Base-by-base conservation (phyloP, 2,329 filamentous ascomycete species). In the Gaeumannomyces tritici region DNA sequence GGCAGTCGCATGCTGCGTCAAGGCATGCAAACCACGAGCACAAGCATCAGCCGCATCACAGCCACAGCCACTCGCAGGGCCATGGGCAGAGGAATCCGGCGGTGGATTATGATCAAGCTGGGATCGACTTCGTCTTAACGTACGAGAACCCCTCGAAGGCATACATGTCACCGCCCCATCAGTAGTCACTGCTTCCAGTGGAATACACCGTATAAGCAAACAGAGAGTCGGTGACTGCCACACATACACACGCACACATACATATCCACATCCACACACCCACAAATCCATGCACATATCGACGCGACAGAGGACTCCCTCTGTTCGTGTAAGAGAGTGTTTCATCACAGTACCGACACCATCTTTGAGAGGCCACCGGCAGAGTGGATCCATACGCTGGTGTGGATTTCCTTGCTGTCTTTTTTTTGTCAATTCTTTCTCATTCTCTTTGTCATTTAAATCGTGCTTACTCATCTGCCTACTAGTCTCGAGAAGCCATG, bases 71-170 rank as follows among this genome's bases (percentile, higher is more conserved):
- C 27, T 61, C 54, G 24, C 65, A 64, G 24, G 60, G 62, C 33
- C 66, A 68, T 33, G 61, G 64, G 63, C 64, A 68, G 73, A 71
- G 74, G 55, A 70, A 73, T 61, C 66, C 70, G 13, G 75, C 77
- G 57, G 73, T 89, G 68, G 89, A 93, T 73, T 89, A 90, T 77
- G 89, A 93, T 73, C 88, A 92, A 73, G 85, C 90, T 69, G 90
- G 90, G 72, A 92, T 95, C 77, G 90, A 95, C 76, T 93, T 95
- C 79, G 90, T 95, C 70, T 84, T 95, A 83, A 89, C 89, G 90
- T 95, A 92, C 83, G 90, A 84, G 73, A 72, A 72, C 74, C 79
- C 80, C 75, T 82, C 83, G 76, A 82, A 81, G 77, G 81, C 84
- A 73, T 89, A 89, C 76, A 80, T 83, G 73, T 86, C 85, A 77